Base-by-base conservation (phyloP, 2,329 filamentous ascomycete genomes). In the Diplodia intermedia region DNA sequence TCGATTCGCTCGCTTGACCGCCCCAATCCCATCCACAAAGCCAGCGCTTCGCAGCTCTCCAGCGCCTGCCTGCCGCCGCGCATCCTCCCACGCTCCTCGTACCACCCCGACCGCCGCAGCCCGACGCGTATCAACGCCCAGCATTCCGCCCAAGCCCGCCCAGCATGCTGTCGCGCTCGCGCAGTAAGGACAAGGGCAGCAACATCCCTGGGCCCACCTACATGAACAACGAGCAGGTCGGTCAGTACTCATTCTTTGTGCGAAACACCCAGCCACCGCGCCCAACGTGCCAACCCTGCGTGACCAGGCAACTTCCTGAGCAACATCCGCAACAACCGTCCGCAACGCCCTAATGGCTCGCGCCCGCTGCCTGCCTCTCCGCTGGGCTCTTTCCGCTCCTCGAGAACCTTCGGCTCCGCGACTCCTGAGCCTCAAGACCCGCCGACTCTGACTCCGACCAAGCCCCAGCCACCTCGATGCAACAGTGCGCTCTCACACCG, bases 331-430 rank as follows among this genome's bases (percentile, higher is more conserved):
- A 87, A 85, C 72, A 91, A 86, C 78, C 88, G 89, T 63, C 83
- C 88, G 67, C 83, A 86, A 43, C 86, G 91, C 67, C 91, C 91
- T 9, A 90, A 88, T 68, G 91, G 91, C 70, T 90, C 90, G 61
- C 85, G 91, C 71, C 90, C 91, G 69, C 85, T 85, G 55, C 88
- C 87, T 12, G 79, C 82, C 26, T 84, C 83, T 70, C 79, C 82
- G 71, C 72, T 77, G 72, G 79, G 72, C 18, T 71, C 71, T 72
- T 9, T 71, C 65, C 66, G 66, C 33, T 57, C 56, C 15, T 56
- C 54, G 31, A 69, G 73, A 71, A 26, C 70, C 72, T 40, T 71
- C 75, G 40, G 71, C 57, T 49, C 50, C 20, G 67, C 71, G 15
- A 75, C 72, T 40, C 72, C 71, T 67, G 60, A 63, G 31, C 60